Evolutionary conservation across 2,329 filamentous ascomycete genomes (phyloP), one percentile per base, ranked within the genome.

Genomic region (Botrytis paeoniae): DNA sequence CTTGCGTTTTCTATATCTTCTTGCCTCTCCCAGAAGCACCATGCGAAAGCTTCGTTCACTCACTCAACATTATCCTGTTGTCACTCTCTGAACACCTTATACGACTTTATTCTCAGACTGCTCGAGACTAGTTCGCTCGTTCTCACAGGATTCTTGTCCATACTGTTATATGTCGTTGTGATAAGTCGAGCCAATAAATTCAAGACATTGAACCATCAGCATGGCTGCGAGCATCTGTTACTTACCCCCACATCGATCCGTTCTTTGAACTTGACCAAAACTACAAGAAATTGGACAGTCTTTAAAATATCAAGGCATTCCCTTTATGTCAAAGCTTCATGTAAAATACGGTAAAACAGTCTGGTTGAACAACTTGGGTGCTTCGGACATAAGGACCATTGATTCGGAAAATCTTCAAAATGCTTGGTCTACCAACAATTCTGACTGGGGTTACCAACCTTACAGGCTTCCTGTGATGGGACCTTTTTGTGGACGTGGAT

Each of bases 231-330:
- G 29, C 62, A 35, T 48, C 62, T 25, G 6, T 48, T 1, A 70
- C 35, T 54, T 72, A 72, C 29, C 60, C 48, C n/a, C 69, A 70
- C 41, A 29, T 70, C 22, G 69, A 70, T 62, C 69, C 69, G 14
- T 20, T 70, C 29, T 70, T 70, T 48, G 69, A 41, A 48, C 39
- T 51, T 4, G 69, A 70, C 43, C 29, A n/a, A 70, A 62, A 12
- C 25, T 70, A 32, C 57, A 62, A 61, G 69, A 70, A 12, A 61
- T 62, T 16, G n/a, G 29, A 12, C 22, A 70, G 10, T 62, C 57
- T 32, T 37, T 70, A 2, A 25, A 16, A 35, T 22, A 48, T 29
- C 39, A 32, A 35, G 45, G 22, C 29, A 25, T 62, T n/a, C 39
- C 57, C 9, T 62, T 45, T n/a, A n/a, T 35, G 20, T 25, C 69